These are phyloP conservation scores for Colletotrichum liriopes DNA, from an alignment of 2,329 filamentous ascomycete genomes.

Conservation along the genomic window DNA sequence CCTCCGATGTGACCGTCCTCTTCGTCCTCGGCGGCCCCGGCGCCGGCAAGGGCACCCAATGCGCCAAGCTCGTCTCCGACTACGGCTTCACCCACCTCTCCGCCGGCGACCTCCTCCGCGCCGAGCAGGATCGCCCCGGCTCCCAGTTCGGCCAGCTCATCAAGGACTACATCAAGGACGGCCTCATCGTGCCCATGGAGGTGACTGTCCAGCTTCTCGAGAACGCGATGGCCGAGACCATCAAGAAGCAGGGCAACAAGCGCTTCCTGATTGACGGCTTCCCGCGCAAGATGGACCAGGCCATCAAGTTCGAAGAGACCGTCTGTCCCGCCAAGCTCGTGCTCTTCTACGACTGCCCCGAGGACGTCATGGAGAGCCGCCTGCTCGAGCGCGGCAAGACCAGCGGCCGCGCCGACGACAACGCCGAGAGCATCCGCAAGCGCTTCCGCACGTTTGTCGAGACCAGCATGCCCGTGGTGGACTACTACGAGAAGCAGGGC, in stretches of 20 bases:
- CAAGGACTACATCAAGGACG: slow-evolving; percentile 92
- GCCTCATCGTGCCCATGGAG: slow-evolving; percentile 98
- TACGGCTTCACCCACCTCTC: slow-evolving; percentile 95
- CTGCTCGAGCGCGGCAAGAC: slow-evolving; percentile 94
- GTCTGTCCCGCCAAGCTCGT: slow-evolving; percentile 90
- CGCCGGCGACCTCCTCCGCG: slow-evolving; percentile 92
- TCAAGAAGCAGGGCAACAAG: slow-evolving; percentile 67
- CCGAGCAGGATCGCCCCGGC: slow-evolving; percentile 89
- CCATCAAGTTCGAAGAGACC: slow-evolving; percentile 89
- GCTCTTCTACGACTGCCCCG: slow-evolving; percentile 94
- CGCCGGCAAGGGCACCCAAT: slow-evolving; percentile 97
- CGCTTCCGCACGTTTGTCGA: slow-evolving; percentile 94
- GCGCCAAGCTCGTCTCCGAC: slow-evolving; percentile 86
- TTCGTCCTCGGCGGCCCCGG: slow-evolving; percentile 97
- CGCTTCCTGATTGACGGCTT: slow-evolving; percentile 89
- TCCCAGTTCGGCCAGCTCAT: slow-evolving; percentile 95
- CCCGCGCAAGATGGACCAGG: slow-evolving; percentile 97
- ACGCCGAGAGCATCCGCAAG: slow-evolving; percentile 96
- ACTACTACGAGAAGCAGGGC: slow-evolving; percentile 83
- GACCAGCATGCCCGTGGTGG: slow-evolving; percentile 97
- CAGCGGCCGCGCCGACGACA: slow-evolving; percentile 92
- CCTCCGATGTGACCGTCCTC: slow-evolving; percentile 87
- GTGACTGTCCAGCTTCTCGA: slow-evolving; percentile 94
- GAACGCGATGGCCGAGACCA: slow-evolving; percentile 87
- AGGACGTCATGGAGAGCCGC: slow-evolving; percentile 87